Percentiles rank a stretch among this genome's conserved stretches.
Evolutionary conservation across 768 basidiomycete genomes (phyloP).

Genomic region (Mycena belliarum): DNA sequence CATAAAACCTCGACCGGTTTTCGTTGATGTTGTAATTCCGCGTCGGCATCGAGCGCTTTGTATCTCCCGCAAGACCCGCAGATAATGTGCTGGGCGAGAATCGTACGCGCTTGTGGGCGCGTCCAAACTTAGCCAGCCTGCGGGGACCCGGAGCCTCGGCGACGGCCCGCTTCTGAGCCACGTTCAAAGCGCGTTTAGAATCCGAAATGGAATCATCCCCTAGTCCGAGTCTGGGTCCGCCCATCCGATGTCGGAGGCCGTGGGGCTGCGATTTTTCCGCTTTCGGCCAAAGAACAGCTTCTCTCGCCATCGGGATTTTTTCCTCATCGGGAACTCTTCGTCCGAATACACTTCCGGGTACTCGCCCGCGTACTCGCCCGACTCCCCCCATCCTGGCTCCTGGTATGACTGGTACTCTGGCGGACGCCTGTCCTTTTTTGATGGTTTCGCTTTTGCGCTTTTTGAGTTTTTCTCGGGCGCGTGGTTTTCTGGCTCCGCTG

Average conservation of each 20-base stretch:
- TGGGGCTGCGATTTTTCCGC: conserved; percentile 4
- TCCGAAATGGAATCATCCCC: background rate
- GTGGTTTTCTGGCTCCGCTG: background rate
- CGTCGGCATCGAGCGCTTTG: background rate
- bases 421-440: background rate
- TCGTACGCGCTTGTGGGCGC: conserved; percentile 3
- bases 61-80: background rate
- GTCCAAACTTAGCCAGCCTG: background rate
- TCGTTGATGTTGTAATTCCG: background rate
- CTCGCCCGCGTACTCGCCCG: background rate
- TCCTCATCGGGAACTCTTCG: conserved; percentile 23
- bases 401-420: background rate
- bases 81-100: conserved; percentile 4
- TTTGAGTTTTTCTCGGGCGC: conserved; percentile 1
- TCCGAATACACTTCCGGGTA: conserved; percentile 1
- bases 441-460: too few relatives aligned
- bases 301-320: conserved; percentile 10
- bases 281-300: conserved; percentile 4
- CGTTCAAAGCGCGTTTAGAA: background rate
- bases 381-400: background rate
- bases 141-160: background rate
- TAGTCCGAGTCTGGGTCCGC: conserved; percentile 13
- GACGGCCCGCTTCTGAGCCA: background rate
- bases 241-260: conserved; percentile 16
- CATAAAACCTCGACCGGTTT: conserved; percentile 6